phyloP scores from a whole-genome alignment of 2,329 filamentous ascomycete species.

The Aspergillus chevalieri region DNA sequence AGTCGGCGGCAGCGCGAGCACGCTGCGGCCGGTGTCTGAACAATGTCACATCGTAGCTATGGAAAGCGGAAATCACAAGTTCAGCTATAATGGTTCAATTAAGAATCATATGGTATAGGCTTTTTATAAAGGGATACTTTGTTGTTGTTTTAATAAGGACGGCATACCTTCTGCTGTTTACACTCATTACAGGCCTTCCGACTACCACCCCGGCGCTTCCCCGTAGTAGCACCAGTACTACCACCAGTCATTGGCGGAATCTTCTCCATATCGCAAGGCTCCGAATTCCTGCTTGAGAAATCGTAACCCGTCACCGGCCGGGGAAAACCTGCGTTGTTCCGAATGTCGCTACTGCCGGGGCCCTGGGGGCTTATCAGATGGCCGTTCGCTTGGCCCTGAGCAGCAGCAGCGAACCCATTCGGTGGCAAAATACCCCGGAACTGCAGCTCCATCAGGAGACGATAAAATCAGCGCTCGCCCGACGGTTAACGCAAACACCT shows the following conservation, averaged over 20 bases:
- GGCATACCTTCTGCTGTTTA: slow-evolving; percentile 58
- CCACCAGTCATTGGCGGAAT: slow-evolving; percentile 33
- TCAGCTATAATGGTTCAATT: slow-evolving; percentile 9
- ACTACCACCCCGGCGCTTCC: slow-evolving; percentile 36
- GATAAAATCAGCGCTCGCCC: slow-evolving; percentile 22
- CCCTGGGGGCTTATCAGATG: slow-evolving; percentile 22
- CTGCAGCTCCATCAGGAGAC: slow-evolving; percentile 28
- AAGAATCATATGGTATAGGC: no score
- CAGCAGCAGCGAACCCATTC: slow-evolving; percentile 22
- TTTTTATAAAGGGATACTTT: background rate
- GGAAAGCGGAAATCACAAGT: slow-evolving; percentile 4
- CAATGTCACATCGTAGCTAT: slow-evolving; percentile 60
- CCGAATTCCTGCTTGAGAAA: slow-evolving; percentile 26
- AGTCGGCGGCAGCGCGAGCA: slow-evolving; percentile 59
- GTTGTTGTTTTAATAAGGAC: background rate
- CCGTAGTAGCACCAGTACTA: slow-evolving; percentile 24
- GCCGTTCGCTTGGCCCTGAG: slow-evolving; percentile 8
- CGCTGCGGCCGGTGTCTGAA: slow-evolving; percentile 55
- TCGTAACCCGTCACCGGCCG: slow-evolving; percentile 25
- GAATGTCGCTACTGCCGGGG: slow-evolving; percentile 26
- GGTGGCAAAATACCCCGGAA: slow-evolving; percentile 30
- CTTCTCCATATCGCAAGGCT: slow-evolving; percentile 34
- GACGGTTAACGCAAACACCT: slow-evolving; percentile 20
- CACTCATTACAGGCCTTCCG: slow-evolving; percentile 60
- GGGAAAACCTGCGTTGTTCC: slow-evolving; percentile 26